Evolutionary conservation across 2,329 filamentous ascomycete genomes (phyloP).

Genomic region (Zymoseptoria crescenta): DNA sequence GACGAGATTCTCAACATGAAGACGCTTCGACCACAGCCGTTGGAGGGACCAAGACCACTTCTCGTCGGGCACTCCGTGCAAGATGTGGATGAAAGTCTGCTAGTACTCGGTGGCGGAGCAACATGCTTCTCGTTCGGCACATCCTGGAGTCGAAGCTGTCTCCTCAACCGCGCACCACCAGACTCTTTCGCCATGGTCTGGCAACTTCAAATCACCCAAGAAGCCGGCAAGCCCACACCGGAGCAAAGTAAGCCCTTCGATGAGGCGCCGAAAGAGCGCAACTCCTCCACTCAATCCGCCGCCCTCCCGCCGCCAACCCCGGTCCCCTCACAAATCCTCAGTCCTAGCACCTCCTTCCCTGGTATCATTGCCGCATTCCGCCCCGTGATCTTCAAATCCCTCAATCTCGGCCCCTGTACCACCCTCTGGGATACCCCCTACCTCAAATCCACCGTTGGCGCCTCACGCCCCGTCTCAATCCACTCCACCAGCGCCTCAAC

Average conservation of each 20-base stretch:
- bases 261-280: constrained; percentile 2
- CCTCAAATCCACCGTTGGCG: constrained; percentile 55
- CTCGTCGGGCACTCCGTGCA: constrained; percentile 61
- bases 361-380: constrained; percentile 49
- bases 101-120: constrained; percentile 71
- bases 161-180: constrained; percentile 21
- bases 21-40: constrained; percentile 23
- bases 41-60: constrained; percentile 50
- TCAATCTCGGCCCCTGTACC: constrained; percentile 61
- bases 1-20: constrained; percentile 47
- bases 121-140: constrained; percentile 89
- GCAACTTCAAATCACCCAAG: constrained; percentile 20
- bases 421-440: constrained; percentile 61
- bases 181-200: constrained; percentile 21
- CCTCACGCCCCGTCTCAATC: constrained; percentile 60
- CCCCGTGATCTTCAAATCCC: constrained; percentile 58
- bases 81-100: constrained; percentile 41
- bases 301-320: constrained; percentile 14
- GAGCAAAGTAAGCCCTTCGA: constrained; percentile 11
- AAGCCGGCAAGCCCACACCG: constrained; percentile 13
- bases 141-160: constrained; percentile 63
- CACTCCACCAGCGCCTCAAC: constrained; percentile 47
- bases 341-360: constrained; percentile 51
- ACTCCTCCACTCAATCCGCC: background rate
- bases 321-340: constrained; percentile 48